Evolutionary conservation across 345 rosid genomes (phyloP), one percentile per base, ranked within the genome.

Genomic region (Eucalyptus cloeziana): DNA sequence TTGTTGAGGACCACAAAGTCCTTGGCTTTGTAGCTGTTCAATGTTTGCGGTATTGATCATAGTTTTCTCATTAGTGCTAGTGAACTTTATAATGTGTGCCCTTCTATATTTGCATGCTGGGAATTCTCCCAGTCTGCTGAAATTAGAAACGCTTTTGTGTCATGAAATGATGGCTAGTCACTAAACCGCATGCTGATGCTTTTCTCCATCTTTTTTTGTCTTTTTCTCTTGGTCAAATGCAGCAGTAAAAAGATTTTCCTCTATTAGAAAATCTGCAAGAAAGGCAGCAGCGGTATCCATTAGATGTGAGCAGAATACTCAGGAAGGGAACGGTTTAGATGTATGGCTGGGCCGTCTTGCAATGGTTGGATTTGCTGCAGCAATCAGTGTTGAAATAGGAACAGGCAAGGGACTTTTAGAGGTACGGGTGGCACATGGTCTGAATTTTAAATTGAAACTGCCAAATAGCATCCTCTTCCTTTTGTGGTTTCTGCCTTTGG

Each of bases 331-430:
- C 94, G 88, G 95, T 91, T 89, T 96, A 89, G 99, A 96, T 89
- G 95, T 96, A 86, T 97, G 99, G 99, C 94, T 96, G 16, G 99
- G 99, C 49, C 95, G 99, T 50, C 87, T 95, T 52, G 99, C 99
- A 27, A 97, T 96, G 99, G 76, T 96, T 89, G 98, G 97, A 88
- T 97, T 97, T 94, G 98, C 97, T 45, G 95, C 89, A 58, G 98
- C 98, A 40, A 90, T 96, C 86, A 92, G 92, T 54, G 96, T 96
- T 88, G 98, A 97, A 93, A 52, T 96, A 86, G 89, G 96, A 24
- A 98, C 99, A 4, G 99, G 98, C 49, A 96, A 96, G 90, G 99
- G 98, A 88, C 97, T 96, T 88, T 91, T 97, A 85, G 97, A 97
- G 99, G 99, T 96, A 94, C 40, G 1, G 85, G 14, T 22, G 85